Percentiles rank a stretch among this genome's conserved stretches.
These are phyloP conservation scores for Pythium utonaiense DNA, from an alignment of 352 stramenopile genomes.

Conservation along the genomic window DNA sequence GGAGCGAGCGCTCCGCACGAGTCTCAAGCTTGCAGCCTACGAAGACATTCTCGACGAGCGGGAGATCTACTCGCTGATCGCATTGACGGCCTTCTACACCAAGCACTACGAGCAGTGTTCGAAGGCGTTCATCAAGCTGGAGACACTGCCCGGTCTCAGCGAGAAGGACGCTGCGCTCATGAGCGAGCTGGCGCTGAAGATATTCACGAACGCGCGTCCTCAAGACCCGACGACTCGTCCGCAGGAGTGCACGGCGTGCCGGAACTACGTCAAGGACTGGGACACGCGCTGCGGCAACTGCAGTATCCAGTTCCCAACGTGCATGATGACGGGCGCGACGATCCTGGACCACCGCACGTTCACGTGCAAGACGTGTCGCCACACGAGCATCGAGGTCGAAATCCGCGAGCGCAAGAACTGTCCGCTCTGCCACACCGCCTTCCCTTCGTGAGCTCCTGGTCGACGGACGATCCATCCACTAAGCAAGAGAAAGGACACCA, in stretches of 20 bases:
- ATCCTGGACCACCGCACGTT: slow-evolving; percentile 75
- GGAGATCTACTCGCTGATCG: slow-evolving; percentile 93
- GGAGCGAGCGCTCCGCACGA: slow-evolving; percentile 81
- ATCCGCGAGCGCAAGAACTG: slow-evolving; percentile 80
- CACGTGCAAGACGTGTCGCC: slow-evolving; percentile 84
- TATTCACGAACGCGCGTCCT: slow-evolving; percentile 78
- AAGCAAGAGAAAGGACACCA: too few species aligned
- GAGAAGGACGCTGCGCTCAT: slow-evolving; percentile 62
- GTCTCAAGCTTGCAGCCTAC: slow-evolving; percentile 85
- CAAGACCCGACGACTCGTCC: slow-evolving; percentile 78
- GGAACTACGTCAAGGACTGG: slow-evolving; percentile 84
- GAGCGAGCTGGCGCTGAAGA: slow-evolving; percentile 76
- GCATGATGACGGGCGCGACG: slow-evolving; percentile 73
- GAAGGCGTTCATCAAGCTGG: slow-evolving; percentile 91
- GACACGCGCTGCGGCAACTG: slow-evolving; percentile 81
- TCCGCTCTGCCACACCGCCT: slow-evolving; percentile 80
- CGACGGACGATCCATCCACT: too few species aligned
- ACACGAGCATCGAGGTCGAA: slow-evolving; percentile 85
- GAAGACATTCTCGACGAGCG: slow-evolving; percentile 90
- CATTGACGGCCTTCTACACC: slow-evolving; percentile 89
- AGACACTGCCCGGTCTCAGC: slow-evolving; percentile 63
- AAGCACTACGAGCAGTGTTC: slow-evolving; percentile 90
- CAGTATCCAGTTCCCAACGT: slow-evolving; percentile 62
- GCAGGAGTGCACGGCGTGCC: slow-evolving; percentile 77
- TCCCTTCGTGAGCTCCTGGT: background rate